Percentiles rank a stretch among this genome's conserved stretches.
phyloP scores from a whole-genome alignment of 2,329 filamentous ascomycete genomes.

The Emydomyces testavorans region DNA sequence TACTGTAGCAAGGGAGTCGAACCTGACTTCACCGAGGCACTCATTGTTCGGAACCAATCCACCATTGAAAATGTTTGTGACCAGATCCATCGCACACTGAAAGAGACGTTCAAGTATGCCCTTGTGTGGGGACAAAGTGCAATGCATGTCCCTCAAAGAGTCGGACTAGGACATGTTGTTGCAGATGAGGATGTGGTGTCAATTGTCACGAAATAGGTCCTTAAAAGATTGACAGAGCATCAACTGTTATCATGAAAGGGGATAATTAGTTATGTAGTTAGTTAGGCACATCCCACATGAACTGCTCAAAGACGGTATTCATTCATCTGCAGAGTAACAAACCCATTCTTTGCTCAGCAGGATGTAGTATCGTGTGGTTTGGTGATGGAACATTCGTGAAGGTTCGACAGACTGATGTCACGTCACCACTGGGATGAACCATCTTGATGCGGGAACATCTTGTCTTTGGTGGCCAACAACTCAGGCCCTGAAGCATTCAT shows the following conservation, averaged over 20 bases:
- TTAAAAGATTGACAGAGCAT: not conserved
- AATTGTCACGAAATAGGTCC: conserved; percentile 44
- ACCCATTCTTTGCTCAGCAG: too few species aligned
- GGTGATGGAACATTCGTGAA: conserved; percentile 29
- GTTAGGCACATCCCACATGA: not conserved
- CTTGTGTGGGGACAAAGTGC: conserved; percentile 96
- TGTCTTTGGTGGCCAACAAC: too few species aligned
- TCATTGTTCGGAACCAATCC: conserved; percentile 81
- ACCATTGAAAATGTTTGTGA: conserved; percentile 97
- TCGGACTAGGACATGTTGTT: conserved; percentile 73
- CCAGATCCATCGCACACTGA: conserved; percentile 80
- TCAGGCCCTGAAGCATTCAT: too few species aligned
- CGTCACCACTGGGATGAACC: conserved; percentile 1
- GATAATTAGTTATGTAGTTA: too few species aligned
- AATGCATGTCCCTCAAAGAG: conserved; percentile 83
- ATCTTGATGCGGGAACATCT: not conserved
- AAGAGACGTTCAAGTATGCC: conserved; percentile 98
- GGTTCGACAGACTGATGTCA: conserved; percentile 20
- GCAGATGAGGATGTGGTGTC: conserved; percentile 57
- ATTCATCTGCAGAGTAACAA: too few species aligned
- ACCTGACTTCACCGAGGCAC: conserved; percentile 76
- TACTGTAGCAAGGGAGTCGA: conserved; percentile 70
- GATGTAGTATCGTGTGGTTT: too few species aligned
- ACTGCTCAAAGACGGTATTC: too few species aligned
- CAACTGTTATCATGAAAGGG: not conserved